phyloP scores from a whole-genome alignment of 2,329 filamentous ascomycete species.

The Zelopaecilomyces penicillatus region DNA sequence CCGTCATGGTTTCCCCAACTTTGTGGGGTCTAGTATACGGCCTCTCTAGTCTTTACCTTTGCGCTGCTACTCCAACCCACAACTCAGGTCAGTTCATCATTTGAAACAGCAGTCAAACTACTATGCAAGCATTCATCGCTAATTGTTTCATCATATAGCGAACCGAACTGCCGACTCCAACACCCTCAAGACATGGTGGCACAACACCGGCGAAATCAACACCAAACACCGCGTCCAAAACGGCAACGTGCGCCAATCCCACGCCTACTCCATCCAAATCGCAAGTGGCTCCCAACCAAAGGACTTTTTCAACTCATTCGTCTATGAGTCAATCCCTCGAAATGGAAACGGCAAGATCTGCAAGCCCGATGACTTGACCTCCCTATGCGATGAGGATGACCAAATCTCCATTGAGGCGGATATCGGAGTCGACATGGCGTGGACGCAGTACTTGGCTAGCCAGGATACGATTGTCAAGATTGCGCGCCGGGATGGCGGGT shows the following conservation, averaged over 20 bases:
- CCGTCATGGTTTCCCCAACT: too few species aligned
- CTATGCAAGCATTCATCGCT: too few species aligned
- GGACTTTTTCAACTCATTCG: constrained; percentile 22
- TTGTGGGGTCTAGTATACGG: too few species aligned
- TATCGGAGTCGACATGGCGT: too few species aligned
- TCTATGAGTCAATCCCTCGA: constrained; percentile 27
- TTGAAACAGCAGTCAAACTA: too few species aligned
- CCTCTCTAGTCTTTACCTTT: too few species aligned
- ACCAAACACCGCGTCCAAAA: constrained; percentile 7
- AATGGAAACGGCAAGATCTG: constrained; percentile 26
- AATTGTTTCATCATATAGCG: not conserved
- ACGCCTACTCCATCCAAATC: constrained; percentile 11
- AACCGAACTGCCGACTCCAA: constrained; percentile 10
- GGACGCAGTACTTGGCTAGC: constrained; percentile 22
- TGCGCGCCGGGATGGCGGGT: constrained; percentile 9
- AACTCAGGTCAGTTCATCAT: too few species aligned
- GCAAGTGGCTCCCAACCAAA: not conserved
- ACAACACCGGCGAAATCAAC: constrained; percentile 12
- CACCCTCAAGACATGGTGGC: constrained; percentile 13
- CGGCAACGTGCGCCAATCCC: constrained; percentile 14
- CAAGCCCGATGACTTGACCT: constrained; percentile 13
- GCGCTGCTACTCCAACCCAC: too few species aligned
- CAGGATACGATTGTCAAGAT: constrained; percentile 19
- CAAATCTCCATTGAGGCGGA: constrained; percentile 9
- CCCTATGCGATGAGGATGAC: constrained; percentile 10